phyloP scores from a whole-genome alignment of 306 rosid species.

The Vigna trinervia region DNA sequence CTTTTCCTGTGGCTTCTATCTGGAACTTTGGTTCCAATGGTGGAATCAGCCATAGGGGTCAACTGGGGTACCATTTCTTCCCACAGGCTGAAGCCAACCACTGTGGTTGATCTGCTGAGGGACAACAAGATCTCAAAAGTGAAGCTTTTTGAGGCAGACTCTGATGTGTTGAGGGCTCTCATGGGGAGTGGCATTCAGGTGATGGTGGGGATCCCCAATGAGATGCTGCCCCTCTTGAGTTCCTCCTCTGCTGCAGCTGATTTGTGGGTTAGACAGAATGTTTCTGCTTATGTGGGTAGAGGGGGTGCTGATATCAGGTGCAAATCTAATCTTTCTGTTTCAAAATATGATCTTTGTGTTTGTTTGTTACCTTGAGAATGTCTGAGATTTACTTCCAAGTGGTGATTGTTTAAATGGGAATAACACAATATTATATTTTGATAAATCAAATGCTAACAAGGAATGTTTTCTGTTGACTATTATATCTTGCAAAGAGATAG shows the following conservation, averaged over 20 bases:
- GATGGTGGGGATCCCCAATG: constrained; percentile 92
- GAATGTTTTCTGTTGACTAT: constrained; percentile 10
- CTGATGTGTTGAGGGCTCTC: constrained; percentile 60
- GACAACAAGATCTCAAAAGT: constrained; percentile 72
- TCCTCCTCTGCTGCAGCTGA: constrained; percentile 78
- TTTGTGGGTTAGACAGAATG: constrained; percentile 81
- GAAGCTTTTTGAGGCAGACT: constrained; percentile 88
- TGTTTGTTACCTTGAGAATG: not conserved
- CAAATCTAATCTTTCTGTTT: not conserved
- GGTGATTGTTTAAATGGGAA: not conserved
- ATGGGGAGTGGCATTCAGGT: constrained; percentile 82
- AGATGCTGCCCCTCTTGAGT: constrained; percentile 66
- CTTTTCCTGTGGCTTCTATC: constrained; percentile 39
- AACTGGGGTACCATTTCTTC: constrained; percentile 91
- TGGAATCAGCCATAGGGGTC: constrained; percentile 75
- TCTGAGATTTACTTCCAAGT: constrained; percentile 31
- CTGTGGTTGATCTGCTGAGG: constrained; percentile 81
- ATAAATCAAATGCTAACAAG: not conserved
- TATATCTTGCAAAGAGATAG: not conserved
- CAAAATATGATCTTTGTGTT: not conserved
- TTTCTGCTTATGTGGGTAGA: constrained; percentile 67
- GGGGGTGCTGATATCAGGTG: constrained; percentile 93
- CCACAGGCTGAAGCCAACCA: constrained; percentile 72
- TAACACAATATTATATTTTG: constrained; percentile 16
- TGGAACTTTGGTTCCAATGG: constrained; percentile 50